Evolutionary conservation across 257 asterid genomes (phyloP), one percentile per base, ranked within the genome.

Genomic region (Nicotiana noctiflora): DNA sequence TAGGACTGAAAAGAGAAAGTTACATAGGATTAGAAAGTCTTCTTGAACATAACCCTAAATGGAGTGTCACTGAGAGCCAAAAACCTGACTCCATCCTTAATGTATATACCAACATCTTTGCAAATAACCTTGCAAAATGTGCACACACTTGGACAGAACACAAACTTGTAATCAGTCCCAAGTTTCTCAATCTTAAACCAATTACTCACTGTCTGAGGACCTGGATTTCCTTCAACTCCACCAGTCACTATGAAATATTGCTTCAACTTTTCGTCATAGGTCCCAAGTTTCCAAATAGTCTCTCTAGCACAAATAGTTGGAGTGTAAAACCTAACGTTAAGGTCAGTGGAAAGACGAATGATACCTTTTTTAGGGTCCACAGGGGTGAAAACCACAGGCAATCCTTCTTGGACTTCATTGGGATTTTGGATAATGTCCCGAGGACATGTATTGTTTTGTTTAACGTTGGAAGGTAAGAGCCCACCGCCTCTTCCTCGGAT

Each of bases 101-200:
- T 7, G 19, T 55, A 78, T 3, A 82, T 46, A 18, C 82, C 85
- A 11, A 82, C 80, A 77, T 82, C 82, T 19, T 59, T 82, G 25
- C 85, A 78, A 15, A 82, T 19, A 25, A 78, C 82, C 34, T 82
- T 79, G 34, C 82, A 57, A 5, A 12, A 25, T 5, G 23, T 46
- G 1, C 85, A 82, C 46, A 82, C 82, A 15, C 66, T 82, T 0
- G 85, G 85, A 44, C 85, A 82, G n/a, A 37, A 68, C 21, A 82
- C 85, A 17, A 82, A 55, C 80, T 82, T 82, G 19, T 82, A 82
- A 67, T 59, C 82, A 8, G 44, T 13, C 18, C 52, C 80, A 9
- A 64, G 55, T 61, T 82, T 9, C 57, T 78, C 85, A 29, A 82
- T 82, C 82, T 82, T 82, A 37, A 82, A 82, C 85, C 85, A 82